phyloP scores from a whole-genome alignment of 176 grass and related monocot genomes.

The Saccharum spontaneum region DNA sequence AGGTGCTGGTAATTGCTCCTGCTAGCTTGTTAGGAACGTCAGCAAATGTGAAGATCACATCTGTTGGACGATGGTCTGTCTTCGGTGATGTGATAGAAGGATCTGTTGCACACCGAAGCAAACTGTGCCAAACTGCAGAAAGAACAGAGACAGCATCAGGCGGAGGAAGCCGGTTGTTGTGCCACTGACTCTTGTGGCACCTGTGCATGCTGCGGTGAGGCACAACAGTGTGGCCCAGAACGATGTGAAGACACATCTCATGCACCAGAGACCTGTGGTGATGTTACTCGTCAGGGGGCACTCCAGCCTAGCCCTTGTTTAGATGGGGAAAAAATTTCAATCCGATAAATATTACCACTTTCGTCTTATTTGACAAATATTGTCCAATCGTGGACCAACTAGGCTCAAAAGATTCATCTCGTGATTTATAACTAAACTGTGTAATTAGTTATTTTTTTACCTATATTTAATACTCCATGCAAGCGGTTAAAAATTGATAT shows the following conservation, averaged over 20 bases:
- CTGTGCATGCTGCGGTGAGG: conserved; percentile 51
- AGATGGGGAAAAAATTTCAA: no score
- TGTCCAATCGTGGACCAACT: no score
- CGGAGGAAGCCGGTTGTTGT: conserved; percentile 38
- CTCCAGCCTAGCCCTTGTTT: no score
- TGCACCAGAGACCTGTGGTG: neutral
- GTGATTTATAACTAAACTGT: no score
- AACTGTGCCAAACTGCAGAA: conserved; percentile 18
- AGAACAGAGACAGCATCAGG: neutral
- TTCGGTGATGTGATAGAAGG: conserved; percentile 72
- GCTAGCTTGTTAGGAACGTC: conserved; percentile 76
- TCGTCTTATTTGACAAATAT: no score
- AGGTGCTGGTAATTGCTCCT: conserved; percentile 86
- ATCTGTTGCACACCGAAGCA: conserved; percentile 1
- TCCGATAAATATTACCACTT: no score
- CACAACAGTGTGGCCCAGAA: conserved; percentile 3
- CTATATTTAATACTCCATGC: no score
- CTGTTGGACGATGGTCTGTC: conserved; percentile 86
- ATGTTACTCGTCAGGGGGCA: neutral
- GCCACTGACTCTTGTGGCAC: conserved; percentile 24
- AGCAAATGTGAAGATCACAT: conserved; percentile 73
- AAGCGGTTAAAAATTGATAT: no score
- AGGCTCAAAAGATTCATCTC: no score
- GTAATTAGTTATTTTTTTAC: no score
- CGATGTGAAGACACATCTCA: neutral